Base-by-base conservation (phyloP, 768 basidiomycete species). In the Chlorophyllum brunneum region DNA sequence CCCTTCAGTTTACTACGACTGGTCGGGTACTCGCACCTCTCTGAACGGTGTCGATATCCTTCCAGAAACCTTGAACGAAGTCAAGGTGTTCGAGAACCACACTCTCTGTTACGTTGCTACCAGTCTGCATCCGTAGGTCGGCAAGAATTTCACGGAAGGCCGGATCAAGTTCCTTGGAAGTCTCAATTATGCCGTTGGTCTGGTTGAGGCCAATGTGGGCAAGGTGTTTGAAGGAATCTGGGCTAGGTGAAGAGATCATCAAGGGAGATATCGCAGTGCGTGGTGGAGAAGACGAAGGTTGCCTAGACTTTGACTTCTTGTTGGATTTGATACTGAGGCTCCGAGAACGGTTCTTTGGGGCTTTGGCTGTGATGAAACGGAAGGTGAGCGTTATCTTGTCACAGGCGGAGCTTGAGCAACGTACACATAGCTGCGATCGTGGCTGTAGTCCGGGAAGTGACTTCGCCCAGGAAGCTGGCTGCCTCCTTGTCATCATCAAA, bases 211-310 rank as follows among this genome's bases (percentile, higher is more conserved):
- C 84, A 45, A 86, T 76, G 62, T 87, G 86, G 18, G 79, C 75
- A 48, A 85, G 71, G 59, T 88, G 85, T 51, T 78, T 76, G 63
- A 86, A 87, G 18, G 85, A 81, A 51, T 80, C 73, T 3, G 79
- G 75, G 0, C 75, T 66, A 0, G 85, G 85, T 15, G 74, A 62
- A 11, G 85, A 85, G 56, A 87, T 80, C 68, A 79, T 68, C 7
- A 71, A 65, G 3, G 71, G 64, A 8, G 70, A 64, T 52, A 76
- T 64, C 56, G 50, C 24, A 23, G 59, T 48, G 39, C 57, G 39
- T 8, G 63, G 63, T 56, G 18, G 61, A 22, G 56, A 57, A 63
- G 56, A 30, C 11, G 51, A 66, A 24, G 48, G 33, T 52, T 43
- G 45, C 18, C 31, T 37, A n/a, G 16, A 13, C 39, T 50, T 42